Conservation (phyloP, 306 rosid species). For the Medicago lupulina region DNA sequence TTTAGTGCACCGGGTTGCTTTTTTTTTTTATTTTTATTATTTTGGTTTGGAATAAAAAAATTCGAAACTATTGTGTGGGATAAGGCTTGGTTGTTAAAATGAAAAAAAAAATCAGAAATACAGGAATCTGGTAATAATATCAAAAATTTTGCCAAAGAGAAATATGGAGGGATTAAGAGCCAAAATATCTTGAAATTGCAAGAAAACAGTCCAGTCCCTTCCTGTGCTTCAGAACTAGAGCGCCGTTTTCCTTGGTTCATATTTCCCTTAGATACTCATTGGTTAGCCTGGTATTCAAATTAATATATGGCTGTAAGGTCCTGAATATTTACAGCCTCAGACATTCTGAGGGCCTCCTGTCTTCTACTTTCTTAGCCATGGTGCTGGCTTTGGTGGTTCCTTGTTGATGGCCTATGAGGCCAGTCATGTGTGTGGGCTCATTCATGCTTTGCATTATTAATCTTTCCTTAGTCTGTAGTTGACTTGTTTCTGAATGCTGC, state of each 20-base stretch:
- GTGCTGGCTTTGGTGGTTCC: conserved; percentile 14
- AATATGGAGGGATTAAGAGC: conserved; percentile 12
- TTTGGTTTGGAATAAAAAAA: not conserved
- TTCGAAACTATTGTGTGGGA: not conserved
- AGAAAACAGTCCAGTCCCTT: conserved; percentile 4
- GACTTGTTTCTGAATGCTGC: conserved; percentile 23
- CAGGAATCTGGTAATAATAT: not conserved
- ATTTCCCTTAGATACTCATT: conserved; percentile 20
- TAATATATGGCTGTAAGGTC: not conserved
- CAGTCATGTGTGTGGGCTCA: not conserved
- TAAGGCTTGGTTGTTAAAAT: conserved; percentile 1
- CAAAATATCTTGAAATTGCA: conserved; percentile 5
- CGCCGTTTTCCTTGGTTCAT: not conserved
- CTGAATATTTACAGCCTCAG: not conserved
- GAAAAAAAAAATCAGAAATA: not conserved
- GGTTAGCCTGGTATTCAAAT: conserved; percentile 18
- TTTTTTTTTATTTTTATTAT: not conserved
- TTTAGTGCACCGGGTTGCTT: not conserved
- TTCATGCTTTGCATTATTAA: not conserved
- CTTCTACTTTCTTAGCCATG: conserved; percentile 8
- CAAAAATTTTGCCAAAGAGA: not conserved
- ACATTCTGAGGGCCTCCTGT: conserved; percentile 1
- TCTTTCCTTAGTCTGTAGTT: not conserved
- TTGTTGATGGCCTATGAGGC: conserved; percentile 4
- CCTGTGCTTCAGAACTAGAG: conserved; percentile 2